These are phyloP conservation scores for Monilinia polystroma DNA, from an alignment of 2,329 filamentous ascomycete genomes.

Conservation along the genomic window DNA sequence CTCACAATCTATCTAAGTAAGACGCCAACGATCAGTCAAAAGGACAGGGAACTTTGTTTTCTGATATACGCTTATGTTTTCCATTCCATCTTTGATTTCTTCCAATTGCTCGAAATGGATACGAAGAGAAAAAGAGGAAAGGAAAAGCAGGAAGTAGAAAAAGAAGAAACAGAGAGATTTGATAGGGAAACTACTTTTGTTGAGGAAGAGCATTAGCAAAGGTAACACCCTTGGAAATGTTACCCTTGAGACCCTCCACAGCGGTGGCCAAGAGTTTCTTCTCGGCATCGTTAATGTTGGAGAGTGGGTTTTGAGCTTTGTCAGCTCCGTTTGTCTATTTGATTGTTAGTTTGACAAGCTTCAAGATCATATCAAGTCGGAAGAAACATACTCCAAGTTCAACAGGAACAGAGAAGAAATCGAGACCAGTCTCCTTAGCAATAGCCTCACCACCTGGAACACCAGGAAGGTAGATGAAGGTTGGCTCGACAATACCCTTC, in stretches of 20 bases:
- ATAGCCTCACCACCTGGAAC: constrained; percentile 85
- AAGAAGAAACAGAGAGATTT: not conserved
- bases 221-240: constrained; percentile 84
- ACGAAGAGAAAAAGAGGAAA: not conserved
- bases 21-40: constrained; percentile 23
- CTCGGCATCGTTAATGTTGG: constrained; percentile 34
- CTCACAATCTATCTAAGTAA: constrained; percentile 24
- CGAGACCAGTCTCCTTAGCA: constrained; percentile 75
- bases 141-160: not conserved
- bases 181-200: constrained; percentile 26
- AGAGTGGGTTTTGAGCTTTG: constrained; percentile 22
- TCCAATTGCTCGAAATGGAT: constrained; percentile 6
- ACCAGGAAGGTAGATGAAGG: constrained; percentile 92
- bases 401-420: constrained; percentile 95
- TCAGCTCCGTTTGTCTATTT: constrained; percentile 62
- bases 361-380: constrained; percentile 49
- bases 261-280: constrained; percentile 22
- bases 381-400: constrained; percentile 84
- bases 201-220: constrained; percentile 44
- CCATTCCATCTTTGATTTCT: not conserved
- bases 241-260: constrained; percentile 49
- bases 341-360: constrained; percentile 77
- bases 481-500: constrained; percentile 90
- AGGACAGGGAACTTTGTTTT: not conserved
- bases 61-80: not conserved